These are phyloP conservation scores for Berkeleyomyces rouxiae DNA, from an alignment of 2,329 filamentous ascomycete genomes.

Conservation along the genomic window DNA sequence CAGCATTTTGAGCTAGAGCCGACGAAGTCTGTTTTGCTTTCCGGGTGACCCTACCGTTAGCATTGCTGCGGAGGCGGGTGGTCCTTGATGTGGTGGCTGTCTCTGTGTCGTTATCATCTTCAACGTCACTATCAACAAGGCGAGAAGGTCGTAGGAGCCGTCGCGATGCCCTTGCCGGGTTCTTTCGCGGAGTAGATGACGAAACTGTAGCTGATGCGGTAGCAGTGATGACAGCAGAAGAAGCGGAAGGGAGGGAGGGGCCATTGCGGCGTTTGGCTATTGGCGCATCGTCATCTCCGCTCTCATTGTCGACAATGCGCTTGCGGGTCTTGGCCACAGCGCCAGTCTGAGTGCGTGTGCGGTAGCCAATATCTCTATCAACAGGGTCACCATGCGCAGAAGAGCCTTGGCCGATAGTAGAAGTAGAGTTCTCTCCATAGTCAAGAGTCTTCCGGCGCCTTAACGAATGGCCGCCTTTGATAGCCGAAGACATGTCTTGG, in stretches of 20 bases:
- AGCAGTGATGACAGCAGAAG: not conserved
- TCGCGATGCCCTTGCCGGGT: slow-evolving; percentile 9
- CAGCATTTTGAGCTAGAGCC: not conserved
- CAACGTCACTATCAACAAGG: slow-evolving; percentile 6
- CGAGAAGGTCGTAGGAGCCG: slow-evolving; percentile 2
- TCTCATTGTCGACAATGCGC: slow-evolving; percentile 5
- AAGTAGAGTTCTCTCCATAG: slow-evolving; percentile 29
- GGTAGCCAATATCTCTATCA: slow-evolving; percentile 4
- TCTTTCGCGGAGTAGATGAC: slow-evolving; percentile 8
- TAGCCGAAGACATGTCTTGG: slow-evolving; percentile 3
- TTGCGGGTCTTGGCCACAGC: slow-evolving; percentile 8
- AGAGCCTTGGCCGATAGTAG: slow-evolving; percentile 19
- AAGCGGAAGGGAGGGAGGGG: slow-evolving; percentile 1
- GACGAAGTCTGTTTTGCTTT: not conserved
- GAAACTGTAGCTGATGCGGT: not conserved
- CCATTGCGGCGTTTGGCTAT: slow-evolving; percentile 4
- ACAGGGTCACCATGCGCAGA: slow-evolving; percentile 8
- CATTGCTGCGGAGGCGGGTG: not conserved
- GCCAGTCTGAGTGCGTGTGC: slow-evolving; percentile 10
- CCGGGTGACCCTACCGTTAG: not conserved
- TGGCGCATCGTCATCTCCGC: slow-evolving; percentile 1
- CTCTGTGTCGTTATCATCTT: not conserved
- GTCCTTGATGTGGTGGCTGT: not conserved
- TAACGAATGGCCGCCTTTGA: slow-evolving; percentile 41
- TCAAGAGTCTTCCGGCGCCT: slow-evolving; percentile 40